These are phyloP conservation scores for Sporisorium graminicola DNA, from an alignment of 1,284 basidiomycete species.

Conservation along the genomic window DNA sequence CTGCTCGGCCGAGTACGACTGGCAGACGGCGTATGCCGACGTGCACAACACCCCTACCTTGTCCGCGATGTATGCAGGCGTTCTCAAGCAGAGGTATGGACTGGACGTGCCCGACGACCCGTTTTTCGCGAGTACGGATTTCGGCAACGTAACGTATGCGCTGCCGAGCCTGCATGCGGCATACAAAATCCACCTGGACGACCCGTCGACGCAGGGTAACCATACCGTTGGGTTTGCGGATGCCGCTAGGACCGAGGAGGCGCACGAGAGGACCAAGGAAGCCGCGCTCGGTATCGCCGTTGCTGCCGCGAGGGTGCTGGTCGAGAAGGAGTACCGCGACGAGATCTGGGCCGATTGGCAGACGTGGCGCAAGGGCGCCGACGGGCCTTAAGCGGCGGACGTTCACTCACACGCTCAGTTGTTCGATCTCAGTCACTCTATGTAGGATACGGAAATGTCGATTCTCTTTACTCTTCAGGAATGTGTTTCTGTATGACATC, in stretches of 20 bases:
- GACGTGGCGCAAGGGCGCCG: constrained; percentile 41
- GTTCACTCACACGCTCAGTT: background rate
- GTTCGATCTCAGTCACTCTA: too few species aligned
- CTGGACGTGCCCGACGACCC: constrained; percentile 39
- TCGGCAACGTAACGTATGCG: constrained; percentile 69
- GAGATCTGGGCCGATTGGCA: constrained; percentile 55
- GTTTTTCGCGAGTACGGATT: constrained; percentile 66
- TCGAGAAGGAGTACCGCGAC: constrained; percentile 66
- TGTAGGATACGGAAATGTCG: background rate
- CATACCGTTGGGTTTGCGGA: constrained; percentile 66
- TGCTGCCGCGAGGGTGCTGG: constrained; percentile 66
- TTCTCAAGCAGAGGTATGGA: constrained; percentile 66
- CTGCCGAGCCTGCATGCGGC: constrained; percentile 68
- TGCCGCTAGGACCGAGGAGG: constrained; percentile 58
- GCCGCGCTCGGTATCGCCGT: constrained; percentile 69
- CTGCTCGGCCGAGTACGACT: constrained; percentile 75
- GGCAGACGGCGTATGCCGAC: constrained; percentile 66
- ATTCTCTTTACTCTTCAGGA: background rate
- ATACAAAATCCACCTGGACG: constrained; percentile 66
- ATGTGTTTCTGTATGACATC: too few species aligned
- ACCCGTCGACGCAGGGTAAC: constrained; percentile 62
- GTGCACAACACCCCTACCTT: constrained; percentile 58
- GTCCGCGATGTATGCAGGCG: constrained; percentile 52
- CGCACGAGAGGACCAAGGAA: constrained; percentile 66
- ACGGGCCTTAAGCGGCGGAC: constrained; percentile 42